phyloP scores from a whole-genome alignment of 2,329 filamentous ascomycete genomes.

The Microsporum audouinii region DNA sequence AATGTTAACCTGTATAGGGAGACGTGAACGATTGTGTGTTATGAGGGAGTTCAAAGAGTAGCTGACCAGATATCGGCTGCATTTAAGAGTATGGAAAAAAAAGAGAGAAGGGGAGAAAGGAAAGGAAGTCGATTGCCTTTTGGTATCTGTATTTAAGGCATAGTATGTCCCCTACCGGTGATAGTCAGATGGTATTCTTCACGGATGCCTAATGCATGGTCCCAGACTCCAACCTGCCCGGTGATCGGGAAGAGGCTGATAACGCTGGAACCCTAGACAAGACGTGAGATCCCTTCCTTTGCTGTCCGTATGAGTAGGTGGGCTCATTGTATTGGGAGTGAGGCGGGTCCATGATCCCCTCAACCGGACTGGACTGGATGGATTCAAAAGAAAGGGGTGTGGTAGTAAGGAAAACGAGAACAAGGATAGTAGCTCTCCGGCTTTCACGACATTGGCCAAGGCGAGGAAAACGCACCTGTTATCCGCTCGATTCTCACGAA shows the following conservation, averaged over 20 bases:
- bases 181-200: neutral
- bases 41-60: no score
- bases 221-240: neutral
- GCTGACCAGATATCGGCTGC: neutral
- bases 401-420: neutral
- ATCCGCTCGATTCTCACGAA: neutral
- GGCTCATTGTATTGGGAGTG: neutral
- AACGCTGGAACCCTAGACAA: neutral
- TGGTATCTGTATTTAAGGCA: neutral
- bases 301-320: neutral
- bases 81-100: neutral
- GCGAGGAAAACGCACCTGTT: neutral
- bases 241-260: neutral
- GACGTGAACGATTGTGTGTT: no score
- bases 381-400: neutral
- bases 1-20: neutral
- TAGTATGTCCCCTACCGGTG: neutral
- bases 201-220: neutral
- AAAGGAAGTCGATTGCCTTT: neutral
- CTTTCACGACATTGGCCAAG: slow-evolving; percentile 1
- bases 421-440: neutral
- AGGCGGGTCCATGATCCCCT: neutral
- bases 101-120: neutral
- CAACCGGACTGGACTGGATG: neutral
- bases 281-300: slow-evolving; percentile 1